Evolutionary conservation across 2,329 filamentous ascomycete genomes (phyloP).

Genomic region (Escovopsis sp.): DNA sequence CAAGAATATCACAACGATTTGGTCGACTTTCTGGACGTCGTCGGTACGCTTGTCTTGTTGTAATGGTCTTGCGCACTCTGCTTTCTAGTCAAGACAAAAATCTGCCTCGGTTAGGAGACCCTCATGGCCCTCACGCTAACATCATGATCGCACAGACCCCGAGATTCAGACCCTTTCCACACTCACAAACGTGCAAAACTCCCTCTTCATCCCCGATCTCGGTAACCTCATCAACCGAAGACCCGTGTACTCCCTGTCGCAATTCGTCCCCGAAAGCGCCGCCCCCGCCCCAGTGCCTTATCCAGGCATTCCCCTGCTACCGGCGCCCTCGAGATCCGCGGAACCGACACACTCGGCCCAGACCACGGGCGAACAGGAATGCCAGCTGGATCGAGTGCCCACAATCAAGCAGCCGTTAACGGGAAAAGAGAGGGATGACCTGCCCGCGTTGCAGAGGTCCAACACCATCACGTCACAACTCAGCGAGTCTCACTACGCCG

Average conservation of each 20-base stretch:
- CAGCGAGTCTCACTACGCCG: constrained; percentile 59
- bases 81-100: no score
- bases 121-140: constrained; percentile 1
- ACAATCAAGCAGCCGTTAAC: constrained; percentile 2
- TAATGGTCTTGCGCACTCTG: no score
- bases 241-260: constrained; percentile 61
- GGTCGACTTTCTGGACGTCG: constrained; percentile 25
- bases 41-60: constrained; percentile 20
- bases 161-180: constrained; percentile 72
- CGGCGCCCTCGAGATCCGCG: no score
- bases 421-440: constrained; percentile 7
- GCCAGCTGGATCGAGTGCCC: constrained; percentile 11
- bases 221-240: constrained; percentile 59
- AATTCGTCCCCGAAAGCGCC: constrained; percentile 15
- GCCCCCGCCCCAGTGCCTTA: no score
- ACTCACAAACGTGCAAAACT: constrained; percentile 81
- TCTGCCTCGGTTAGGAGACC: neutral
- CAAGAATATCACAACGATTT: constrained; percentile 22
- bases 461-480: constrained; percentile 52
- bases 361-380: constrained; percentile 1
- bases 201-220: constrained; percentile 71
- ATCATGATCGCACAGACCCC: constrained; percentile 42
- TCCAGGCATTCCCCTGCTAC: no score
- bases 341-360: neutral
- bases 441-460: constrained; percentile 20